A percentile compares a stretch with the other conserved stretches of the same genome.
Conservation (phyloP, 2,329 filamentous ascomycete genomes). For the Colletotrichum chrysophilum region DNA sequence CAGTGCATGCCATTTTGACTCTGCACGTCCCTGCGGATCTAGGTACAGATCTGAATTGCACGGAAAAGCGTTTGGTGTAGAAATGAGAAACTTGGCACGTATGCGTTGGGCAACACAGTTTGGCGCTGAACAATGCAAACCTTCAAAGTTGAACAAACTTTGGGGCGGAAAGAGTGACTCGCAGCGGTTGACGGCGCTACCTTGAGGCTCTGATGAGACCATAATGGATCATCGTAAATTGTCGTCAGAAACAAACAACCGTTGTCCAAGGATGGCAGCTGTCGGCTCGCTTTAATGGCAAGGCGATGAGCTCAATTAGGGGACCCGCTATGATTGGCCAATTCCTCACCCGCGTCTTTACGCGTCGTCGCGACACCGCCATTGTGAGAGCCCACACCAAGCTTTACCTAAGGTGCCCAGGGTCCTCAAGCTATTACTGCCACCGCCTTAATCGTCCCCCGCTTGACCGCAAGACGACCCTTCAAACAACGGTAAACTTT, state of each 20-base stretch:
- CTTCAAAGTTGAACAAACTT: neutral
- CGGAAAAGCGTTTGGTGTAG: neutral
- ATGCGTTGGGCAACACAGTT: neutral
- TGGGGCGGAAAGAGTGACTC: neutral
- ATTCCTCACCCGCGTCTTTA: neutral
- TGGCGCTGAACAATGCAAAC: neutral
- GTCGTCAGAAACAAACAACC: neutral
- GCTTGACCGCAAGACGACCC: neutral
- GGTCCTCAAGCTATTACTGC: neutral
- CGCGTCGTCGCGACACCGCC: slow-evolving; percentile 19
- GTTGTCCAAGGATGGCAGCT: neutral
- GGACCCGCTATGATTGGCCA: slow-evolving; percentile 8
- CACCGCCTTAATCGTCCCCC: neutral
- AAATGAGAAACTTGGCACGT: slow-evolving; percentile 3
- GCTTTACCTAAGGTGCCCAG: neutral
- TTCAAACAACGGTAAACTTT: neutral
- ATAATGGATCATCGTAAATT: neutral
- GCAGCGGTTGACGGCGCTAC: neutral
- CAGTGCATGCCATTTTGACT: slow-evolving; percentile 10
- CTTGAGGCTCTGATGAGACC: neutral
- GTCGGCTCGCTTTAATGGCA: neutral
- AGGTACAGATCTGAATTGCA: neutral
- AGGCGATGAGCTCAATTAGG: neutral
- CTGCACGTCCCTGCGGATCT: slow-evolving; percentile 4
- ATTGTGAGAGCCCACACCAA: neutral